phyloP scores from a whole-genome alignment of 1,139 yeast genomes.

The Pichia sp. region DNA sequence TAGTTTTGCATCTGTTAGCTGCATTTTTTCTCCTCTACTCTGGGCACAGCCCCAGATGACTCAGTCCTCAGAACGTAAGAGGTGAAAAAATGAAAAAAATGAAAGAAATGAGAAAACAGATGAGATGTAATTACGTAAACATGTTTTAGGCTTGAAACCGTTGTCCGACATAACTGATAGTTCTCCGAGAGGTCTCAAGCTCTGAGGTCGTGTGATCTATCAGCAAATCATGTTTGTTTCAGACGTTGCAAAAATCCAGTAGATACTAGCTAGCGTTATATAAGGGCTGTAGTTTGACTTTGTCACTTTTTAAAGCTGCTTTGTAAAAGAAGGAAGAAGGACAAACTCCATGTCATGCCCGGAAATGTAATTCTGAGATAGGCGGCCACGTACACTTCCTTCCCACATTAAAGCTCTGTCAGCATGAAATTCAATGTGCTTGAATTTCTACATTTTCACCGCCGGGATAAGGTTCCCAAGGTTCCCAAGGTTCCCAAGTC shows the following conservation, averaged over 20 bases:
- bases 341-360: no score
- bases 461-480: no score
- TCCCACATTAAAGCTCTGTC: no score
- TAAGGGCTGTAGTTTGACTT: no score
- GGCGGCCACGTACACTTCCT: no score
- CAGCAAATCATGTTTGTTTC: conserved; percentile 9
- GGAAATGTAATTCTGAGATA: no score
- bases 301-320: no score
- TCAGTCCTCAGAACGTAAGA: neutral
- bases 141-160: neutral
- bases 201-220: conserved; percentile 6
- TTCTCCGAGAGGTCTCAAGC: neutral
- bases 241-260: neutral
- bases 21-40: neutral
- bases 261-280: no score
- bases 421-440: no score
- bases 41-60: neutral
- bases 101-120: neutral
- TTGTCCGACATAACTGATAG: neutral
- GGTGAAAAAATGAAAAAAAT: neutral
- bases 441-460: no score
- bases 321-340: no score
- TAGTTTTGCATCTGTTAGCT: neutral
- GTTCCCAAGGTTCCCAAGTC: no score
- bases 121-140: neutral